Conservation (phyloP, 208 protist species). For the Vickermania spadyakhi region DNA sequence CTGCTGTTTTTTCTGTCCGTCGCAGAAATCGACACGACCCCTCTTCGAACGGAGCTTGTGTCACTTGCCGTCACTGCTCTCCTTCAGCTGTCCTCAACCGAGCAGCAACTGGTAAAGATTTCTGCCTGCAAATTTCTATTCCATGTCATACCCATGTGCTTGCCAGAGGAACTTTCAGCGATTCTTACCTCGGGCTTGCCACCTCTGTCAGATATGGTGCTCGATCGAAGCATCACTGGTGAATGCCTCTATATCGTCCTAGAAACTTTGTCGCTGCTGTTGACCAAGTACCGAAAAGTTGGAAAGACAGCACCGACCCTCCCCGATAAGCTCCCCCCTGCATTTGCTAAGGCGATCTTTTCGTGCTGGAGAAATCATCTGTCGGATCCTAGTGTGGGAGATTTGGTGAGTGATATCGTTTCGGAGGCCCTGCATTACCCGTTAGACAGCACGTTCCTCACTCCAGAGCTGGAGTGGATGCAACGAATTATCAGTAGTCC, state of each 20-base stretch:
- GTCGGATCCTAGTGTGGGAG: conserved; percentile 52
- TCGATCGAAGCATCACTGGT: not conserved
- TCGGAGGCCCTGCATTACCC: conserved; percentile 11
- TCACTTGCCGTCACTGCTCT: conserved; percentile 7
- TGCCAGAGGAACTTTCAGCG: not conserved
- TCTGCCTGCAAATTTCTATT: conserved; percentile 31
- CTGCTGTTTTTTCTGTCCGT: conserved; percentile 17
- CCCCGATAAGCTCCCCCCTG: conserved; percentile 7
- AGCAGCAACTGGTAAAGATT: conserved; percentile 2
- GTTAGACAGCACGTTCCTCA: conserved; percentile 5
- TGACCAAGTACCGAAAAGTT: conserved; percentile 2
- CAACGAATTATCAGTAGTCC: conserved; percentile 6
- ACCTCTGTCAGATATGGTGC: conserved; percentile 16
- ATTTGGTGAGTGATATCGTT: conserved; percentile 28
- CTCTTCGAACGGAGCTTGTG: conserved; percentile 9
- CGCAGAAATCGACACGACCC: not conserved
- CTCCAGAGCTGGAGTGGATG: conserved; percentile 12
- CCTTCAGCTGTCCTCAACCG: not conserved
- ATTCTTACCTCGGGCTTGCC: conserved; percentile 9
- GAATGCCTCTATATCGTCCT: conserved; percentile 29
- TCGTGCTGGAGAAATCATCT: conserved; percentile 44
- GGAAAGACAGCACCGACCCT: not conserved
- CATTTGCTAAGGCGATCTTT: conserved; percentile 20
- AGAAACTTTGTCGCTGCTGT: conserved; percentile 15
- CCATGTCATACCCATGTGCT: not conserved